Conservation (phyloP, 441 rosid species). For the Rhodomyrtus psidioides region DNA sequence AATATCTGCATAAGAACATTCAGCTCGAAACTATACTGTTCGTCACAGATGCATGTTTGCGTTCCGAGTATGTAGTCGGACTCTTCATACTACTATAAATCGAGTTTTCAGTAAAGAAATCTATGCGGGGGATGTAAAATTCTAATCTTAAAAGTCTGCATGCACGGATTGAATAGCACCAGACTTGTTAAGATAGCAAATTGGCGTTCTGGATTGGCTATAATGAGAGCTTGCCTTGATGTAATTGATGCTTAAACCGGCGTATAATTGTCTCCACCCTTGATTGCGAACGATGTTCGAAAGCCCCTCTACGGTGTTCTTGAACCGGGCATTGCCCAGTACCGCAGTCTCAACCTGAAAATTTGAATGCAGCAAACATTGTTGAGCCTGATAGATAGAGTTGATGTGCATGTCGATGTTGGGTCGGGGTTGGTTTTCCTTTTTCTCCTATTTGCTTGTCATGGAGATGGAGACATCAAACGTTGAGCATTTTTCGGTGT, state of each 20-base stretch:
- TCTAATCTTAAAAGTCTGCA: neutral
- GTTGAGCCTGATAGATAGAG: neutral
- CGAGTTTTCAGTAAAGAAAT: too few relatives aligned
- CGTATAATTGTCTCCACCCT: constrained; percentile 91
- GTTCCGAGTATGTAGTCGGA: neutral
- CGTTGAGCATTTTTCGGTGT: neutral
- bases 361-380: neutral
- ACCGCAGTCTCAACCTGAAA: constrained; percentile 59
- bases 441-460: neutral
- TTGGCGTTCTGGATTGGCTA: neutral
- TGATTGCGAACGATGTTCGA: constrained; percentile 52
- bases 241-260: constrained; percentile 93
- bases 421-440: neutral
- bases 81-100: neutral
- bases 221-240: constrained; percentile 42
- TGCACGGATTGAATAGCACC: neutral
- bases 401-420: neutral
- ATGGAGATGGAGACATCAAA: neutral
- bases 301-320: constrained; percentile 66
- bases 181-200: neutral
- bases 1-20: neutral
- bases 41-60: neutral
- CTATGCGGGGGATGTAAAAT: too few relatives aligned
- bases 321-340: constrained; percentile 38
- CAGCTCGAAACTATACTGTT: neutral